Evolutionary conservation across 2,329 filamentous ascomycete species (phyloP), one percentile per base, ranked within the genome.

Genomic region (Aspergillus sp.): DNA sequence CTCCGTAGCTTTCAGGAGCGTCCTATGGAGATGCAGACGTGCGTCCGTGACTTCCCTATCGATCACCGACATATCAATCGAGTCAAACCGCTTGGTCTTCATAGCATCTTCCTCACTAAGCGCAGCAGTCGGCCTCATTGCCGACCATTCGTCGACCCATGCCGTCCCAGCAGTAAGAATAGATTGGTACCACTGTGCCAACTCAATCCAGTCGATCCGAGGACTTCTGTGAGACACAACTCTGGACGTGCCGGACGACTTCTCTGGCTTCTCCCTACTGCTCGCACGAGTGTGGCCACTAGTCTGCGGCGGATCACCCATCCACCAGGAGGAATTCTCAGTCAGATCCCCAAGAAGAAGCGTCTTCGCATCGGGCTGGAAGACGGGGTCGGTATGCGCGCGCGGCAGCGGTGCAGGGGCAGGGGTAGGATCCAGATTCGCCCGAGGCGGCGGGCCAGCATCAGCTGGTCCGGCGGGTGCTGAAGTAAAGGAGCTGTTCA

Each of bases 311-410:
- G 72, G 66, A 30, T 70, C 70, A 2, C 80, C 82, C 29, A 80
- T 78, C 82, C 83, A 89, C 84, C 82, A 89, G 5, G 73, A 74
- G 2, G 82, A 83, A 50, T 91, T 91, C 52, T 91, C 84, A 1
- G 79, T 81, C 43, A 88, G 69, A 47, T 88, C 75, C 2, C 82
- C 83, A 2, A 88, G 57, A 5, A 86, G 64, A 13, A 89, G 63
- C 4, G 82, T 72, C 50, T 86, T 91, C 1, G 80, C 74, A 52
- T 91, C 84, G 13, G 86, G 60, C 30, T 83, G 78, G 22, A 71
- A 70, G 3, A 77, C 57, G 15, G 63, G 61, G 37, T 61, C 63
- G 7, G 41, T 40, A 15, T 43, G 32, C 26, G 46, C 17, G 14
- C 45, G 19, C 19, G 6, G 19, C 19, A 22, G 19, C 5, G 10